Evolutionary conservation across 495 filamentous ascomycete species (phyloP).

Genomic region (Hamigera avellanea): DNA sequence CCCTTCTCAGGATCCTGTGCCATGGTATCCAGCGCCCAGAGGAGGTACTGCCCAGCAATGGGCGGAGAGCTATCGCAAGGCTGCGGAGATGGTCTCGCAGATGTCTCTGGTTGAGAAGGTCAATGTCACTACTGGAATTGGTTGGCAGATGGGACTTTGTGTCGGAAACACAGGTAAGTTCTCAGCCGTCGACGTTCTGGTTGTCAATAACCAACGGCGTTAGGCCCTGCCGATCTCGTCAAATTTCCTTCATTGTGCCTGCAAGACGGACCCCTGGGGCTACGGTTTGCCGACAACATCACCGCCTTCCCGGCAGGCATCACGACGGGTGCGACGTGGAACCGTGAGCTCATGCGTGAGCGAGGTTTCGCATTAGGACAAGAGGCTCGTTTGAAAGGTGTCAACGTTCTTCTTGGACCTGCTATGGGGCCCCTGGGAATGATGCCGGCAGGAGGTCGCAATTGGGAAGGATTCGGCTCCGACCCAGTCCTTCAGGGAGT

Average conservation of each 20-base stretch:
- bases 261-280: conserved; percentile 81
- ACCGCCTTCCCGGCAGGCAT: conserved; percentile 79
- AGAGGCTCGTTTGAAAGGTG: conserved; percentile 59
- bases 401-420: conserved; percentile 68
- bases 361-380: conserved; percentile 55
- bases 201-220: not conserved
- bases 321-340: conserved; percentile 83
- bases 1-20: conserved; percentile 30
- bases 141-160: conserved; percentile 83
- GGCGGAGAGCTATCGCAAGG: conserved; percentile 73
- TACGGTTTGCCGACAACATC: conserved; percentile 64
- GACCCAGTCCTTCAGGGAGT: conserved; percentile 68
- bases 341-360: conserved; percentile 62
- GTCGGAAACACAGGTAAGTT: conserved; percentile 68
- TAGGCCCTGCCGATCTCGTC: conserved; percentile 51
- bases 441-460: conserved; percentile 76
- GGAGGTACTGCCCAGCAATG: conserved; percentile 68
- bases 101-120: conserved; percentile 92
- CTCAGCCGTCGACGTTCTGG: too few species aligned
- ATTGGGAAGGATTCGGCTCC: conserved; percentile 79
- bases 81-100: conserved; percentile 58
- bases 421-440: conserved; percentile 69
- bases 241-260: conserved; percentile 79
- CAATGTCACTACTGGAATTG: conserved; percentile 86
- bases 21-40: conserved; percentile 75